Conservation (phyloP, 345 rosid species). For the Brassica nigra region DNA sequence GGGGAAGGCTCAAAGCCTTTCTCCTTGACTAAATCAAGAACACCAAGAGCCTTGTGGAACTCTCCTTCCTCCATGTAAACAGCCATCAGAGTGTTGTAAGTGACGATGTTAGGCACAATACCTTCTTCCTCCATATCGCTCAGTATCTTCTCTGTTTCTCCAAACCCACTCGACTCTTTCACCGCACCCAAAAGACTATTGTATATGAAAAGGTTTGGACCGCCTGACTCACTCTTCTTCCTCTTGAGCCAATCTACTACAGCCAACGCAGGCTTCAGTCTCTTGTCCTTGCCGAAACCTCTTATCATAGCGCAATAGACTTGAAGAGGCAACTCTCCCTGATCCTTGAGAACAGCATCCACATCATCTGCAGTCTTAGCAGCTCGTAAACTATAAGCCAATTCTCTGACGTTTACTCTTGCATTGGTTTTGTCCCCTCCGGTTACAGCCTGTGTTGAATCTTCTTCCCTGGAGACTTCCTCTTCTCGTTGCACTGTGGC, state of each 20-base stretch:
- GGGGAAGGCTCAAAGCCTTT: conserved; percentile 69
- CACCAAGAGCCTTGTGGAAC: conserved; percentile 56
- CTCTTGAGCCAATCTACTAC: conserved; percentile 83
- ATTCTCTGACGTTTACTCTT: conserved; percentile 58
- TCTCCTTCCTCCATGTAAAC: conserved; percentile 62
- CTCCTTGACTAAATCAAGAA: conserved; percentile 60
- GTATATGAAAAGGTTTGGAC: conserved; percentile 75
- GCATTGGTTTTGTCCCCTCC: conserved; percentile 36
- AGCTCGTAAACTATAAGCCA: conserved; percentile 56
- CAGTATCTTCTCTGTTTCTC: conserved; percentile 57
- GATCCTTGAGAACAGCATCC: conserved; percentile 69
- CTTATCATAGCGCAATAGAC: conserved; percentile 69
- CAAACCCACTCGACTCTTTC: conserved; percentile 56
- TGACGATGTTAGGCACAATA: conserved; percentile 64
- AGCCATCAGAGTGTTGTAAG: conserved; percentile 78
- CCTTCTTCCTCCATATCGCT: conserved; percentile 69
- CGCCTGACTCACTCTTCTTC: conserved; percentile 57
- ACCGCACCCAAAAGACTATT: conserved; percentile 76
- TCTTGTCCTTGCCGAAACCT: conserved; percentile 70
- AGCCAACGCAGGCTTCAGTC: conserved; percentile 63
- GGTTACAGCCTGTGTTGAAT: conserved; percentile 31
- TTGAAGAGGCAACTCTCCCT: conserved; percentile 63
- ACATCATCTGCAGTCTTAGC: conserved; percentile 76
- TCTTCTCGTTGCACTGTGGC: conserved; percentile 60
- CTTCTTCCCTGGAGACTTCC: conserved; percentile 43